Evolutionary conservation across 83 land plant genomes (phyloP).

Genomic region (Picea abies): DNA sequence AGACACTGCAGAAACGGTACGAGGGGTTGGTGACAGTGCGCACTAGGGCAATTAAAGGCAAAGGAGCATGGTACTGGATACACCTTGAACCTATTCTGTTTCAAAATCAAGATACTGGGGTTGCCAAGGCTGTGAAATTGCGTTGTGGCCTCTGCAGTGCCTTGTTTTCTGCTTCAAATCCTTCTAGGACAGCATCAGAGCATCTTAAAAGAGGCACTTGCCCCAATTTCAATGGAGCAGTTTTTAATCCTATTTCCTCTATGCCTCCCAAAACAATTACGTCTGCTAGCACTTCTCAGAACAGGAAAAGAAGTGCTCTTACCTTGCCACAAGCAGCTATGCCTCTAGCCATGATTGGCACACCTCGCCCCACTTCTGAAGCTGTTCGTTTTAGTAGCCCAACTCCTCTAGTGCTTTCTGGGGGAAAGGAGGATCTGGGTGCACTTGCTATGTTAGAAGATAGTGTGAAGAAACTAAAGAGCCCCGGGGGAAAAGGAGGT

Average conservation of each 20-base stretch:
- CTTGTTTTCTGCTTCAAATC: constrained; percentile 61
- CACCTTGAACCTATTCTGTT: constrained; percentile 58
- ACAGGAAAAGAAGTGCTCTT: constrained; percentile 20
- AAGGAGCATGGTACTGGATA: constrained; percentile 67
- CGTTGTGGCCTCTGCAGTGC: constrained; percentile 62
- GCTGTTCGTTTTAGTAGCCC: constrained; percentile 13
- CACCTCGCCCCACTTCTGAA: constrained; percentile 16
- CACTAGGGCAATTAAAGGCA: constrained; percentile 61
- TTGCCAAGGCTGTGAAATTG: constrained; percentile 54
- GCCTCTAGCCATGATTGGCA: constrained; percentile 10
- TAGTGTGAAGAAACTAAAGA: constrained; percentile 60
- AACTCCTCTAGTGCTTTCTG: constrained; percentile 41
- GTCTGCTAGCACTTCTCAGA: neutral
- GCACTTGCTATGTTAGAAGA: constrained; percentile 65
- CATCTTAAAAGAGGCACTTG: constrained; percentile 64
- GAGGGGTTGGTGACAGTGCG: constrained; percentile 58
- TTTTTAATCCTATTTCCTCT: constrained; percentile 29
- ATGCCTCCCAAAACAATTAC: constrained; percentile 6
- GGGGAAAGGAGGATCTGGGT: constrained; percentile 66
- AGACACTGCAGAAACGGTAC: constrained; percentile 55
- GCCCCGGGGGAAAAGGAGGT: constrained; percentile 25
- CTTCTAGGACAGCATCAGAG: constrained; percentile 58
- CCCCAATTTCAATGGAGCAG: constrained; percentile 46
- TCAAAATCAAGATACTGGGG: constrained; percentile 51
- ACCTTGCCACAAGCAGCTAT: constrained; percentile 15